phyloP scores from a whole-genome alignment of 1,284 basidiomycete genomes.

The Cryptococcus floricola region DNA sequence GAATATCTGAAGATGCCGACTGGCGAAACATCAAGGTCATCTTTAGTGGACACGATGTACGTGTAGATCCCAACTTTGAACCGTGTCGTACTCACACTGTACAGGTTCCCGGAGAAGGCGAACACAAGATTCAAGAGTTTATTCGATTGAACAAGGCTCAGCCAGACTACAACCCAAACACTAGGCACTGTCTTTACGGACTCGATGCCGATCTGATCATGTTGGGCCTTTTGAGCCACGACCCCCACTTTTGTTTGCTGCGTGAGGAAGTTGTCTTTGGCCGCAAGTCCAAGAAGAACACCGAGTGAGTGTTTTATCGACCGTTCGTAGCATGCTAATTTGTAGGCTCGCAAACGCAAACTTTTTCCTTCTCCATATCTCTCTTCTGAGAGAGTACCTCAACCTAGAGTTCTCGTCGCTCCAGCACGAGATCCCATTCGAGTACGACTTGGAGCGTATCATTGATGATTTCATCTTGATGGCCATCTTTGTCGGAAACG shows the following conservation, averaged over 20 bases:
- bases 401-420: conserved; percentile 79
- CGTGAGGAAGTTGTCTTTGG: conserved; percentile 99
- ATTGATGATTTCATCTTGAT: conserved; percentile 98
- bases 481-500: conserved; percentile 99
- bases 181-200: conserved; percentile 91
- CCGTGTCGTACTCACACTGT: conserved; percentile 3
- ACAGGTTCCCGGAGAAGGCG: conserved; percentile 86
- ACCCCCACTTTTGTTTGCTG: conserved; percentile 96
- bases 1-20: conserved; percentile 89
- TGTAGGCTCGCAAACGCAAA: conserved; percentile 70
- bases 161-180: conserved; percentile 67
- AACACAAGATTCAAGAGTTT: conserved; percentile 99
- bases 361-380: conserved; percentile 93
- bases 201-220: conserved; percentile 98
- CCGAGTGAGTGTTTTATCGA: conserved; percentile 55
- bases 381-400: conserved; percentile 92
- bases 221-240: conserved; percentile 93
- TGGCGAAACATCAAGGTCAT: conserved; percentile 92
- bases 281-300: conserved; percentile 66
- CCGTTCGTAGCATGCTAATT: background rate
- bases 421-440: conserved; percentile 60
- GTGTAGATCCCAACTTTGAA: conserved; percentile 1
- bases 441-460: conserved; percentile 81
- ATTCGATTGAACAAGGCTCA: conserved; percentile 92
- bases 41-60: conserved; percentile 89